Base-by-base conservation (phyloP, 1,284 basidiomycete species). In the Porodaedalea pini region DNA sequence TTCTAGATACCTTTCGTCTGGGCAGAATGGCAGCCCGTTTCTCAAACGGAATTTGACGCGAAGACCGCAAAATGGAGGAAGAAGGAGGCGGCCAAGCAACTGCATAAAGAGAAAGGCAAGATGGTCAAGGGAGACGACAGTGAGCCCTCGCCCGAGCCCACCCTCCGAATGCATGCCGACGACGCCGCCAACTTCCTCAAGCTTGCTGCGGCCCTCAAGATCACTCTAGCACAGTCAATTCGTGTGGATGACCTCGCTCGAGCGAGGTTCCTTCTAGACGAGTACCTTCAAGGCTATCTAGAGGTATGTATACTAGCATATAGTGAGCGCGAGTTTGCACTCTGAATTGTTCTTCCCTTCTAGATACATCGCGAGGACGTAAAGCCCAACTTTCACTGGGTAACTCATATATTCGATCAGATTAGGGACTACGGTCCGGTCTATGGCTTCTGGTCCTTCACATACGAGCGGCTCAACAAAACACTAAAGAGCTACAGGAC, bases 371-470 rank as follows among this genome's bases (percentile, higher is more conserved):
- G n/a, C n/a, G n/a, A n/a, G n/a, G n/a, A n/a, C n/a, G n/a, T n/a
- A n/a, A n/a, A n/a, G n/a, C n/a, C n/a, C n/a, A n/a, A n/a, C n/a
- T n/a, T n/a, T n/a, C n/a, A n/a, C n/a, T n/a, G n/a, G n/a, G n/a
- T n/a, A n/a, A n/a, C n/a, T n/a, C n/a, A n/a, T n/a, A n/a, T n/a
- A n/a, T n/a, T n/a, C n/a, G n/a, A n/a, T n/a, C n/a, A n/a, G n/a
- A n/a, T n/a, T n/a, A n/a, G n/a, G n/a, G n/a, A n/a, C n/a, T n/a
- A n/a, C n/a, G n/a, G n/a, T n/a, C n/a, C n/a, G n/a, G n/a, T n/a
- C n/a, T n/a, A n/a, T n/a, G n/a, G n/a, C n/a, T 60, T 62, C 36
- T 63, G 62, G 62, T 43, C 54, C 1, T 63, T 63, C 53, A 43
- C 58, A 2, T 27, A 37, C 2, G 61, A 63, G 31, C 51, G 62